These are phyloP conservation scores for Jatropha podagrica DNA, from an alignment of 441 rosid species.

Conservation along the genomic window DNA sequence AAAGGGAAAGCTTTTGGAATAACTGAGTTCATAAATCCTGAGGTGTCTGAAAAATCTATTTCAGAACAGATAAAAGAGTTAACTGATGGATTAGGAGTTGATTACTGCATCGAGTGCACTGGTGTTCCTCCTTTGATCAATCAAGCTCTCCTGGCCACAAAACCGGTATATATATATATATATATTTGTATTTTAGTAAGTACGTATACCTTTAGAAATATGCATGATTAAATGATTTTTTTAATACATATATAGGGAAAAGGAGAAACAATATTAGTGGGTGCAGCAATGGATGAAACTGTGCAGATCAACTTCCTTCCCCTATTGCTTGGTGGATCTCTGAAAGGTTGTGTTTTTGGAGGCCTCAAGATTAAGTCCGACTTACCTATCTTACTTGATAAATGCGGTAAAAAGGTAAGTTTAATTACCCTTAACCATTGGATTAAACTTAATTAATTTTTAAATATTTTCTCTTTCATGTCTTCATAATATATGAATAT, in stretches of 20 bases:
- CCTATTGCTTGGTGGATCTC: constrained; percentile 23
- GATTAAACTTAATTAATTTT: too few species aligned
- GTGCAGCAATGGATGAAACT: constrained; percentile 1
- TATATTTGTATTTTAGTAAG: too few species aligned
- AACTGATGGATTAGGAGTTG: constrained; percentile 43
- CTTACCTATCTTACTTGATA: constrained; percentile 31
- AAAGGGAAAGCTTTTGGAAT: constrained; percentile 48
- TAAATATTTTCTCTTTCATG: too few species aligned
- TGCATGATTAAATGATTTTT: too few species aligned
- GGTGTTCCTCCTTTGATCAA: constrained; percentile 28
- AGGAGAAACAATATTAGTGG: constrained; percentile 22
- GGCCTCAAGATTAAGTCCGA: constrained; percentile 37
- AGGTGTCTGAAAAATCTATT: constrained; percentile 24
- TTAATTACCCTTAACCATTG: too few species aligned
- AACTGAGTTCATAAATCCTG: constrained; percentile 49
- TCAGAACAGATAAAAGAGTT: constrained; percentile 35
- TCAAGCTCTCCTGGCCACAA: constrained; percentile 42
- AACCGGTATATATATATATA: constrained; percentile 24
- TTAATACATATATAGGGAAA: constrained; percentile 15
- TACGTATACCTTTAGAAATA: too few species aligned
- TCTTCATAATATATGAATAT: too few species aligned
- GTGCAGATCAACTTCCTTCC: constrained; percentile 11
- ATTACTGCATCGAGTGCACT: constrained; percentile 49
- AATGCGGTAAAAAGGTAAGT: constrained; percentile 38
- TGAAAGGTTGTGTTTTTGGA: constrained; percentile 45